phyloP scores from a whole-genome alignment of 2,329 filamentous ascomycete genomes.

The Moelleriella libera region DNA sequence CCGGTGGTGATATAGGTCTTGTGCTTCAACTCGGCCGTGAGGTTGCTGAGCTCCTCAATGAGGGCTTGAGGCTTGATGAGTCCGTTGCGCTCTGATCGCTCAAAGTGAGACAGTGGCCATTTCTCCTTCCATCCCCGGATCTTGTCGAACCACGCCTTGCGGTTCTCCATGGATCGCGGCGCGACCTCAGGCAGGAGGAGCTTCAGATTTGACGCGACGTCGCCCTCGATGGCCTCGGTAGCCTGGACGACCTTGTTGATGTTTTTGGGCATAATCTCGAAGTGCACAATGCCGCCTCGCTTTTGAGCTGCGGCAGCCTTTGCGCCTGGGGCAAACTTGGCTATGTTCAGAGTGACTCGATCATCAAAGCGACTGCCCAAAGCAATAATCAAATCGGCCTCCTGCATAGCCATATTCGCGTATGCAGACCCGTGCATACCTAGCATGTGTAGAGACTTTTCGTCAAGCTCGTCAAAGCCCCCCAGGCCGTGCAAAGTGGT shows the following conservation, averaged over 20 bases:
- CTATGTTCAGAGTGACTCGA: constrained; percentile 70
- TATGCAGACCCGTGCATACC: constrained; percentile 97
- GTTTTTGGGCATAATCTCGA: constrained; percentile 99
- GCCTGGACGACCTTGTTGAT: constrained; percentile 99
- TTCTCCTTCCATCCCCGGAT: constrained; percentile 84
- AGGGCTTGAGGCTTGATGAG: constrained; percentile 90
- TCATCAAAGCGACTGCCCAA: constrained; percentile 92
- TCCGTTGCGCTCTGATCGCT: constrained; percentile 59
- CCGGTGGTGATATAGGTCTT: constrained; percentile 82
- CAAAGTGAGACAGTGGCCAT: constrained; percentile 75
- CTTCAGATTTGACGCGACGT: constrained; percentile 67
- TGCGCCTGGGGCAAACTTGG: constrained; percentile 81
- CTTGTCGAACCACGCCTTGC: constrained; percentile 77
- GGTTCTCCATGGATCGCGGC: constrained; percentile 43
- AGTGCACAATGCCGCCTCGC: constrained; percentile 90
- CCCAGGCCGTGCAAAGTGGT: constrained; percentile 92
- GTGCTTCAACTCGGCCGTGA: constrained; percentile 69
- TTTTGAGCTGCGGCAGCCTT: constrained; percentile 72
- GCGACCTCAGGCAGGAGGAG: constrained; percentile 62
- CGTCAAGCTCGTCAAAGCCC: constrained; percentile 81
- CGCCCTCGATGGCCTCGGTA: constrained; percentile 88
- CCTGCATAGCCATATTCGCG: constrained; percentile 96
- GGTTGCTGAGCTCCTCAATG: constrained; percentile 77
- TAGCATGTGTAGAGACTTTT: constrained; percentile 94
- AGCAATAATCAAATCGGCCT: constrained; percentile 90